These are phyloP conservation scores for Pouteria glomerata DNA, from an alignment of 148 eudicot genomes.

Conservation along the genomic window DNA sequence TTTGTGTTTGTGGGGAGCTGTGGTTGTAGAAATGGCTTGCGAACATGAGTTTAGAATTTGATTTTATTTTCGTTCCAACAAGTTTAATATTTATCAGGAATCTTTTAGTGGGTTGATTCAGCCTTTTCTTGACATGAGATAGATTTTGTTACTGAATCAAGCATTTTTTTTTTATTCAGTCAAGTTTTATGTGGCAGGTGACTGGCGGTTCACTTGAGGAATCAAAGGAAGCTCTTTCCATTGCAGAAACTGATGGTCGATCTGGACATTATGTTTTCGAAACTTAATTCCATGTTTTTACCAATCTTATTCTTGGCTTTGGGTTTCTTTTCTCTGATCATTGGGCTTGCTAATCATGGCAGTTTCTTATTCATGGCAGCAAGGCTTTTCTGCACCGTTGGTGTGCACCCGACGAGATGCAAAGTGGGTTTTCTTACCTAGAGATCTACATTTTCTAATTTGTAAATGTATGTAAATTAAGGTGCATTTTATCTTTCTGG, in stretches of 20 bases:
- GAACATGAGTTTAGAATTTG: no score
- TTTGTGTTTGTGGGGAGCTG: no score
- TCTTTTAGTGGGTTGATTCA: not conserved
- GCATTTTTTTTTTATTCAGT: slow-evolving; percentile 1
- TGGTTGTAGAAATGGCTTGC: no score
- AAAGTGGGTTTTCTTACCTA: slow-evolving; percentile 39
- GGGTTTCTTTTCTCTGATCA: not conserved
- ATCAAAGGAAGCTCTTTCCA: slow-evolving; percentile 89
- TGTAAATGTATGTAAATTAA: not conserved
- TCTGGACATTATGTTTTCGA: not conserved
- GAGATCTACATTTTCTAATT: not conserved
- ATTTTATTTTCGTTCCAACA: no score
- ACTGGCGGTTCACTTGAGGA: slow-evolving; percentile 99
- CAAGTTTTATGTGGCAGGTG: slow-evolving; percentile 43
- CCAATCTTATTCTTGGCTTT: not conserved
- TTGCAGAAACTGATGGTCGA: slow-evolving; percentile 96
- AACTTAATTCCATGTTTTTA: not conserved
- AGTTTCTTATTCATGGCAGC: slow-evolving; percentile 45
- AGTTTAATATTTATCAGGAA: not conserved
- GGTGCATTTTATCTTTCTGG: not conserved
- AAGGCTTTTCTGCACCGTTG: slow-evolving; percentile 93
- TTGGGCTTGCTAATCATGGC: slow-evolving; percentile 13
- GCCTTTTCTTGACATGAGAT: slow-evolving; percentile 2
- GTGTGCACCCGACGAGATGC: slow-evolving; percentile 99
- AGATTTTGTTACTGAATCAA: not conserved